Base-by-base conservation (phyloP, 2,329 filamentous ascomycete species). In the Iodosphaeria phyllophila region DNA sequence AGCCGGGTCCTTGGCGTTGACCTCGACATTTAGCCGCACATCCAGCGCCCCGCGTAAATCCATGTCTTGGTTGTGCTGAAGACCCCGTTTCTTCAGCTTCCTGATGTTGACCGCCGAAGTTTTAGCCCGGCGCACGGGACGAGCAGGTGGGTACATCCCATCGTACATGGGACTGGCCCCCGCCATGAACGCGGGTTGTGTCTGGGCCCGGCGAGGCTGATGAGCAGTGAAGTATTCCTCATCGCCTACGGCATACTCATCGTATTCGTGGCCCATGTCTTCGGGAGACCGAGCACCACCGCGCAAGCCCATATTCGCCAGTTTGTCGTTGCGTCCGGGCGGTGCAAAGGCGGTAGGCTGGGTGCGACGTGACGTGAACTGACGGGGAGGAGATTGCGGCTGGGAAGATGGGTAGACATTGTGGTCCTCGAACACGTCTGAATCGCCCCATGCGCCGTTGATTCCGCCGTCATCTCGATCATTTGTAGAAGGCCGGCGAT, bases 21-120 rank as follows among this genome's bases (percentile, higher is more conserved):
- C 70, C 51, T 98, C 89, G 32, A 92, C 71, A 38, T 93, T 92
- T 21, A 98, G 51, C 25, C 71, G 77, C 18, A 98, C 74, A 35
- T 93, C 83, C 7, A 98, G 56, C 0, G 82, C 83, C 16, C 75
- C 76, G 42, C 89, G 69, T 1, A 93, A 58, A 41, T 92, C 71
- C 30, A 95, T 65, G 7, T 65, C 60, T 21, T 58, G n/a, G n/a
- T n/a, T n/a, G n/a, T n/a, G n/a, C n/a, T n/a, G n/a, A n/a, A n/a
- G n/a, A n/a, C 56, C 46, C 29, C 50, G 52, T 32, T 63, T 60
- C 37, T 58, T 61, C 35, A 62, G 52, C 35, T 74, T 60, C 41
- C 73, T 78, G 3, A 55, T 49, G 13, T 66, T 70, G 20, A 80
- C 47, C 9, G 69, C 72, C n/a, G n/a, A n/a, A n/a, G n/a, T n/a